Base-by-base conservation (phyloP, 1,284 basidiomycete species). In the Ustilago crameri region DNA sequence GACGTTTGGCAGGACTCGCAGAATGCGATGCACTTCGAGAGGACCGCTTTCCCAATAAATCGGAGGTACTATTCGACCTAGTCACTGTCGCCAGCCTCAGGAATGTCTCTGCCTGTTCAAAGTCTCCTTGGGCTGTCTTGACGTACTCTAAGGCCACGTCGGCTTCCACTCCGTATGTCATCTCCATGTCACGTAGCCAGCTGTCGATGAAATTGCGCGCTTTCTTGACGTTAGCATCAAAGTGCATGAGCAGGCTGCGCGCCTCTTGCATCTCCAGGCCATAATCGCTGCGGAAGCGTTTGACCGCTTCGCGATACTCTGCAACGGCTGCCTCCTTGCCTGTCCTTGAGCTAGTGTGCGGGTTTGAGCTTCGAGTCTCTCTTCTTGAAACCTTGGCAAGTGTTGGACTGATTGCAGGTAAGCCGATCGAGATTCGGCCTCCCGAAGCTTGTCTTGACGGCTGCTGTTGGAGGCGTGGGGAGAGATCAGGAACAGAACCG, bases 111-210 rank as follows among this genome's bases (percentile, higher is more conserved):
- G 68, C 68, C 22, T 65, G 56, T 18, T 45, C 51, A 34, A 71
- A 57, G 26, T 65, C 54, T 22, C 68, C 68, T 18, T 48, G 41
- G 9, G 68, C 56, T 3, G 62, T 66, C 46, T 65, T 71, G 62
- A 71, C 37, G 45, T 65, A 71, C 17, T 71, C 62, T 43, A 59
- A 60, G 2, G 62, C 68, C 9, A 71, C 53, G 0, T 42, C 38
- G 10, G 47, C 51, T 17, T 62, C 54, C n/a, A 62, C 58, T 20
- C 44, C 62, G 35, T 54, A 71, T 2, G 27, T 27, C 12, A 58
- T 43, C 5, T 47, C 26, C 51, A 65, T 54, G 14, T 47, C 40
- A 1, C 18, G 24, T 1, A 65, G 57, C 68, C 68, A 71, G n/a
- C 12, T 15, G n/a, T 20, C 38, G 17, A 63, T 50, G 43, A 40